phyloP scores from a whole-genome alignment of 1,139 yeast genomes.

The Kodamaea arcana region DNA sequence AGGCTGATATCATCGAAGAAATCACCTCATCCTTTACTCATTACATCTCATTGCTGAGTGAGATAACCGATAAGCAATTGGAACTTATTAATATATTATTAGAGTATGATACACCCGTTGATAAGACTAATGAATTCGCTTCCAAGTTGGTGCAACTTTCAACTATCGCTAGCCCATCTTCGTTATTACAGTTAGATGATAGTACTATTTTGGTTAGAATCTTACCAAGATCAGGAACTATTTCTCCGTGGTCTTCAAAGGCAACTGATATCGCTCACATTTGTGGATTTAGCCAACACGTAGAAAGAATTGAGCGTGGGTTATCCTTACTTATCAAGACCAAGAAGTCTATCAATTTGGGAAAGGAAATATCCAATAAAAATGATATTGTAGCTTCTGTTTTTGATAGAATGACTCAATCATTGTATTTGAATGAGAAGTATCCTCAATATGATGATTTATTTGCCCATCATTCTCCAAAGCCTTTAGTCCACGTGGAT shows the following conservation, averaged over 20 bases:
- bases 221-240: conserved; percentile 91
- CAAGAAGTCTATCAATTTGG: conserved; percentile 57
- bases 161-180: conserved; percentile 22
- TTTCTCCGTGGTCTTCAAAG: conserved; percentile 98
- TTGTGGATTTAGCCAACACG: conserved; percentile 69
- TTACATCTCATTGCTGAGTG: conserved; percentile 58
- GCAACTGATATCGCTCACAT: conserved; percentile 92
- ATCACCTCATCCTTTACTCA: conserved; percentile 78
- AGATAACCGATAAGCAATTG: conserved; percentile 28
- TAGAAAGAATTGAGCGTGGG: conserved; percentile 91
- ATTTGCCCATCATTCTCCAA: conserved; percentile 76
- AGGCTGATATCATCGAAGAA: conserved; percentile 56
- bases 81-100: conserved; percentile 60
- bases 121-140: conserved; percentile 46
- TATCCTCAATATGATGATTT: conserved; percentile 66
- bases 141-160: conserved; percentile 38
- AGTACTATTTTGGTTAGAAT: conserved; percentile 66
- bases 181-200: conserved; percentile 29
- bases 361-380: conserved; percentile 39
- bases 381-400: conserved; percentile 59
- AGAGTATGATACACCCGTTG: conserved; percentile 70
- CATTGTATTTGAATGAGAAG: conserved; percentile 45
- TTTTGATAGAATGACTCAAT: conserved; percentile 95
- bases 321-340: conserved; percentile 67
- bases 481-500: conserved; percentile 79